Evolutionary conservation across 164 flowering plant genomes (phyloP), one percentile per base, ranked within the genome.

Genomic region (Chloranthus sessilifolius): DNA sequence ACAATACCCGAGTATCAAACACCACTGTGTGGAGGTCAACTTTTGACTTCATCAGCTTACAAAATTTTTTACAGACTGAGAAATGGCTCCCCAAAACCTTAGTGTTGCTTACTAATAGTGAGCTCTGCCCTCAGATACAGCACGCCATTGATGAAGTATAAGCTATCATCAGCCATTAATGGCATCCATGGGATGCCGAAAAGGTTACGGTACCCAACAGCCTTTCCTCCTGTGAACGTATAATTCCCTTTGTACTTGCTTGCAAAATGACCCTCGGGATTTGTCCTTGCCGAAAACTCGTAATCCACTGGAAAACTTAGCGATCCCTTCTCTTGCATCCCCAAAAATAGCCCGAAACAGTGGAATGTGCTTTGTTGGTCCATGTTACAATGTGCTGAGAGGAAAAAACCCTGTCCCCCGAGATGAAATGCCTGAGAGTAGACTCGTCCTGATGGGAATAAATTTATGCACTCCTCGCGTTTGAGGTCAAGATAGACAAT

Each of bases 351-450:
- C 20, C 98, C 98, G 28, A 91, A 91, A 50, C 96, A 92, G 40
- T 83, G 87, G 69, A 80, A 83, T 2, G 86, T 66, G 57, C 87
- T 79, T 61, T 88, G 95, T 64, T 92, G 98, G 63, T 92, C 98
- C 96, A 92, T 79, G 74, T 92, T 92, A 71, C 98, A 92, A 50
- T 92, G 98, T 0, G 95, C 98, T 1, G 98, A 92, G 5, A 92
- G 66, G 61, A 92, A 92, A 59, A 92, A 92, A 11, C 98, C 98
- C 53, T 88, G 96, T 2, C 96, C 96, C 4, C 95, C 96, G 28
- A 88, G 67, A 57, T 92, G 95, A 60, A 88, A 92, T 21, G 96
- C 95, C 58, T 92, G 98, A 2, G 98, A 92, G 54, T 92, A 92
- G 1, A 92, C 83, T 22, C 98, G 73, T 1, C 95, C 96, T 1